Conservation (phyloP, 345 rosid species). For the Luvunga scandens region DNA sequence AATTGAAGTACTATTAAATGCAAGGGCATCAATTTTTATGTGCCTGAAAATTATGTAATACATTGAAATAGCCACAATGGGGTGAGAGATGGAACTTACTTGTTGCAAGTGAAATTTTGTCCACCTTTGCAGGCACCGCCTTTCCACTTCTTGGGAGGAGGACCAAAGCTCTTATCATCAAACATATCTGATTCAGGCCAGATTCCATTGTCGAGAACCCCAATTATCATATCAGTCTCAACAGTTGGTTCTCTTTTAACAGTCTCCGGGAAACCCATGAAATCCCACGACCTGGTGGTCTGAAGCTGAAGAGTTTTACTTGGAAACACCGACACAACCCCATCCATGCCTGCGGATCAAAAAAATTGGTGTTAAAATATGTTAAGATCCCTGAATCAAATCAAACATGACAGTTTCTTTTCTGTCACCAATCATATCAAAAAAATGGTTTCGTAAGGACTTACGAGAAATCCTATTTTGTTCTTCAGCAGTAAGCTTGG, state of each 20-base stretch:
- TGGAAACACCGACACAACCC: no score
- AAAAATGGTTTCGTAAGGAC: no score
- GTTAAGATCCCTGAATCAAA: no score
- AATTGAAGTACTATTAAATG: not conserved
- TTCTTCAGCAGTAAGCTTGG: no score
- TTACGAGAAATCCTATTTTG: no score
- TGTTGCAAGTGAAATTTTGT: slow-evolving; percentile 48
- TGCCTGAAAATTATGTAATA: no score
- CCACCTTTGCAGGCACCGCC: slow-evolving; percentile 39
- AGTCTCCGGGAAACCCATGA: not conserved
- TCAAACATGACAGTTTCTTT: no score
- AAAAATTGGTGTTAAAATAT: no score
- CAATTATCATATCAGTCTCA: slow-evolving; percentile 37
- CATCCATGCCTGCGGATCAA: no score
- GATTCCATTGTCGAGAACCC: slow-evolving; percentile 39
- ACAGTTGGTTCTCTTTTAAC: not conserved
- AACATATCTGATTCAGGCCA: slow-evolving; percentile 52
- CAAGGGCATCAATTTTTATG: no score
- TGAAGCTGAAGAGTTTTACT: no score
- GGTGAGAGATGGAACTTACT: slow-evolving; percentile 20
- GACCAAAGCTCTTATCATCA: slow-evolving; percentile 42
- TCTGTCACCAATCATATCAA: no score
- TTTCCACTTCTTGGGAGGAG: slow-evolving; percentile 48
- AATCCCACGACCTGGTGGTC: not conserved
- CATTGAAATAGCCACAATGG: not conserved